phyloP scores from a whole-genome alignment of 2,329 filamentous ascomycete genomes.

The Calonectria naviculata region DNA sequence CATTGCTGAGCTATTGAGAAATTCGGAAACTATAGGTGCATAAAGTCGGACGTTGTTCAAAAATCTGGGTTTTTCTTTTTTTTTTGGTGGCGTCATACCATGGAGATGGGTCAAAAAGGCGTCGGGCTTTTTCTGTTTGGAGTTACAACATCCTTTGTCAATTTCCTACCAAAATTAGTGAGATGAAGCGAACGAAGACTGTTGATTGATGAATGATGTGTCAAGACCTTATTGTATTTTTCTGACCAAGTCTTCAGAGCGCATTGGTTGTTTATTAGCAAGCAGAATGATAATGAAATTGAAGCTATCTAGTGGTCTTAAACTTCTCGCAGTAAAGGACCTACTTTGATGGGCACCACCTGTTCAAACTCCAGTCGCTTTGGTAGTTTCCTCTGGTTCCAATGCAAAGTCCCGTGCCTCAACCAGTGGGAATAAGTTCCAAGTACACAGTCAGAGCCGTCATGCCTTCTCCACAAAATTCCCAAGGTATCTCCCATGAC shows the following conservation, averaged over 20 bases:
- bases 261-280: no score
- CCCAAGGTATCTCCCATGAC: conserved; percentile 1
- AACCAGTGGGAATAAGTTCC: background rate
- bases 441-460: background rate
- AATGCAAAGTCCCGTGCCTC: background rate
- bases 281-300: no score
- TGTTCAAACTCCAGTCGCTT: background rate
- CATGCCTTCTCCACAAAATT: background rate
- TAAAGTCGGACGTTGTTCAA: background rate
- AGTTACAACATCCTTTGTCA: background rate
- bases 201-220: background rate
- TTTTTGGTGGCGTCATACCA: background rate
- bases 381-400: background rate
- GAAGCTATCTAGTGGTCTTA: no score
- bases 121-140: background rate
- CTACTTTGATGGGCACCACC: background rate
- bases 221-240: background rate
- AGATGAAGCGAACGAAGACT: background rate
- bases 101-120: background rate
- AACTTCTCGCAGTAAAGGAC: background rate
- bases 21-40: background rate
- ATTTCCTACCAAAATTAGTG: background rate
- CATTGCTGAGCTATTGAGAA: background rate
- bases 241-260: background rate
- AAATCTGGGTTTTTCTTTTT: background rate